These are phyloP conservation scores for Onygena corvina DNA, from an alignment of 2,329 filamentous ascomycete species.

Conservation along the genomic window DNA sequence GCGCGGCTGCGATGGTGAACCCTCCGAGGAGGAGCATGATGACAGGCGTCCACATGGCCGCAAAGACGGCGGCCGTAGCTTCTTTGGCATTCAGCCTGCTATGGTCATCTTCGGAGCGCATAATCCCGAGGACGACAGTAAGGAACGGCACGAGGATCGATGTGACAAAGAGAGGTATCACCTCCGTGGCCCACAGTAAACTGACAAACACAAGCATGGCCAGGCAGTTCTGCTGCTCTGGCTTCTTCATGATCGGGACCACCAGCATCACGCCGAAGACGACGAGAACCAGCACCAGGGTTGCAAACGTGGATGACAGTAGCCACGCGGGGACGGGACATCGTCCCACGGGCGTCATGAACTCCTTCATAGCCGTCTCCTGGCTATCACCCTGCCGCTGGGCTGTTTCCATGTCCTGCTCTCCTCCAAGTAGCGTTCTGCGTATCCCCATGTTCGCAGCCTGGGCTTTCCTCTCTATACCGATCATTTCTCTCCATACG, in stretches of 20 bases:
- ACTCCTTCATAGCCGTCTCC: constrained; percentile 51
- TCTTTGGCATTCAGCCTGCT: constrained; percentile 63
- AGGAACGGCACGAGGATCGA: constrained; percentile 89
- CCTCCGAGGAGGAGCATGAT: constrained; percentile 96
- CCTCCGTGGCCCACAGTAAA: constrained; percentile 91
- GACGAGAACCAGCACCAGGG: constrained; percentile 55
- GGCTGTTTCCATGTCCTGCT: constrained; percentile 54
- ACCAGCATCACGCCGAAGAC: constrained; percentile 64
- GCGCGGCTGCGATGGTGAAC: constrained; percentile 85
- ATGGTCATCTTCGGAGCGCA: constrained; percentile 61
- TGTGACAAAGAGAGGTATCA: constrained; percentile 92
- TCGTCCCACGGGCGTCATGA: constrained; percentile 68
- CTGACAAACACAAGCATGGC: constrained; percentile 90
- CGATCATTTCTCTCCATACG: constrained; percentile 98
- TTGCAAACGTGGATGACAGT: constrained; percentile 67
- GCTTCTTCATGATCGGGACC: constrained; percentile 68
- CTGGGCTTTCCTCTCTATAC: constrained; percentile 88
- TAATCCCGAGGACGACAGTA: constrained; percentile 73
- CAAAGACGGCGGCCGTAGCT: constrained; percentile 74
- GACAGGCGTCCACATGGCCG: constrained; percentile 97
- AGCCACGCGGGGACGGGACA: constrained; percentile 71
- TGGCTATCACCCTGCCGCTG: constrained; percentile 76
- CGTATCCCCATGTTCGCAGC: constrained; percentile 76
- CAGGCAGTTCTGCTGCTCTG: constrained; percentile 91
- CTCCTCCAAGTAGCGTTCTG: constrained; percentile 65